phyloP scores from a whole-genome alignment of 768 basidiomycete species.

The Mycena rebaudengoi region DNA sequence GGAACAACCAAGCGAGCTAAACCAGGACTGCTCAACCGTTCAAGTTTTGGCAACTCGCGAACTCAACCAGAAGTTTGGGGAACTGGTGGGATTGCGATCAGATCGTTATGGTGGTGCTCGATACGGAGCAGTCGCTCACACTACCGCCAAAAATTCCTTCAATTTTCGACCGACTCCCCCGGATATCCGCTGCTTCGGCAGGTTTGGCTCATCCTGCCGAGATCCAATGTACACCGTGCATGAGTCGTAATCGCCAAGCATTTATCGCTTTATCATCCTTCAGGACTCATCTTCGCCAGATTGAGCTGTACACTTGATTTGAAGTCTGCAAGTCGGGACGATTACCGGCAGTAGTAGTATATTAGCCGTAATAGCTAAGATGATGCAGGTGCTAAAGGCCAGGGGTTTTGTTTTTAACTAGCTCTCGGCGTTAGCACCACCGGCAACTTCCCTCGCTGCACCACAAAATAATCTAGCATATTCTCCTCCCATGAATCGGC shows the following conservation, averaged over 20 bases:
- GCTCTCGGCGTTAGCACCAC: constrained; percentile 20
- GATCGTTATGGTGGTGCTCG: background rate
- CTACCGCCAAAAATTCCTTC: constrained; percentile 2
- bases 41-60: no score
- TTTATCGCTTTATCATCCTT: background rate
- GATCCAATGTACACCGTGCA: background rate
- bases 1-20: no score
- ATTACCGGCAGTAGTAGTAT: background rate
- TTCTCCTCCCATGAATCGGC: constrained; percentile 35
- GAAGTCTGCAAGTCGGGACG: no score
- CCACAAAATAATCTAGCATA: constrained; percentile 40
- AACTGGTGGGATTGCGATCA: background rate
- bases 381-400: no score
- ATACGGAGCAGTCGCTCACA: constrained; percentile 1
- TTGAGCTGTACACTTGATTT: no score
- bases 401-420: no score
- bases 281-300: no score
- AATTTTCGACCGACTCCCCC: background rate
- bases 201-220: background rate
- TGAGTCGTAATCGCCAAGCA: background rate
- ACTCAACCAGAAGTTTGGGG: no score
- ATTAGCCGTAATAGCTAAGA: background rate
- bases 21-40: no score
- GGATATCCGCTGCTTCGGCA: constrained; percentile 8
- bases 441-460: constrained; percentile 40